These are phyloP conservation scores for Boletus sp. DNA, from an alignment of 1,284 basidiomycete species.

Conservation along the genomic window DNA sequence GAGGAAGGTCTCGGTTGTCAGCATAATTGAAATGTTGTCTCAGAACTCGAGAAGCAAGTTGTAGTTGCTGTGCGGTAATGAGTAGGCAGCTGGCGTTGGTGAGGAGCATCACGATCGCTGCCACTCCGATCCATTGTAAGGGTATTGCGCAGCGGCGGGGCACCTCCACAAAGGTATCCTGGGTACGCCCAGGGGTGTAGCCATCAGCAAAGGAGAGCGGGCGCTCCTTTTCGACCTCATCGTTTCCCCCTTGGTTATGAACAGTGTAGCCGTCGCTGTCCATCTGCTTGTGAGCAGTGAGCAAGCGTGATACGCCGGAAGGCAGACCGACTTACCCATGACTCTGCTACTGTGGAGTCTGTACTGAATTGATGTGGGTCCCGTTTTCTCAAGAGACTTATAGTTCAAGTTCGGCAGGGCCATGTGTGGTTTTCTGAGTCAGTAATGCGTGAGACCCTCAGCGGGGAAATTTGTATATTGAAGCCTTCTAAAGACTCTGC, in stretches of 20 bases:
- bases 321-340: neutral
- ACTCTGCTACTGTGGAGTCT: neutral
- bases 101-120: slow-evolving; percentile 21
- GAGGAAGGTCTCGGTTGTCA: slow-evolving; percentile 28
- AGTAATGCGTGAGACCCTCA: neutral
- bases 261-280: slow-evolving; percentile 8
- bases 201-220: slow-evolving; percentile 8
- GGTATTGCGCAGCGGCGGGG: slow-evolving; percentile 1
- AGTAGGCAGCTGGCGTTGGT: slow-evolving; percentile 27
- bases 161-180: slow-evolving; percentile 1
- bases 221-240: slow-evolving; percentile 17
- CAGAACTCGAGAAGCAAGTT: slow-evolving; percentile 16
- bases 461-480: neutral
- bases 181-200: neutral
- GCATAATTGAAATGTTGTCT: slow-evolving; percentile 19
- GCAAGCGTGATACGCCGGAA: neutral
- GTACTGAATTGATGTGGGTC: neutral
- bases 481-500: neutral
- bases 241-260: slow-evolving; percentile 9
- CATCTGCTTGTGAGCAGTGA: slow-evolving; percentile 19
- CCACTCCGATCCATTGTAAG: slow-evolving; percentile 15
- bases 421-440: neutral
- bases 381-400: neutral
- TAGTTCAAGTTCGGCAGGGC: too few relatives aligned
- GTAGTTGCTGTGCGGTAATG: slow-evolving; percentile 17